Base-by-base conservation (phyloP, 495 filamentous ascomycete genomes). In the Daldinia loculata region DNA sequence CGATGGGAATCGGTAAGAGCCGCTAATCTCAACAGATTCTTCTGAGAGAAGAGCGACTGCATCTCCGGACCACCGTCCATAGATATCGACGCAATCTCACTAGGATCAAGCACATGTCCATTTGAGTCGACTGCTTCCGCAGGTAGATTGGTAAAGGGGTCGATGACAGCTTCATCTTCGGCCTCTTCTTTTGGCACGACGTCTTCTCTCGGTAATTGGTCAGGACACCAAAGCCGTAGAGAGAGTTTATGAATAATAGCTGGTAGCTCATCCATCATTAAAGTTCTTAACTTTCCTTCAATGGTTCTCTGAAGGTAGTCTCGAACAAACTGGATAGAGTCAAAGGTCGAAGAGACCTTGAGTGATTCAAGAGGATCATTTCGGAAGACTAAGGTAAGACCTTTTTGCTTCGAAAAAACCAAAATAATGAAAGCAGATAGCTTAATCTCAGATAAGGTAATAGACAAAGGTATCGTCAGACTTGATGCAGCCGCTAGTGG, bases 361-460 rank as follows among this genome's bases (percentile, higher is more conserved):
- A 99, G 89, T 14, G 94, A 97, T 74, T 99, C 95, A 59, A 99
- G 88, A 2, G 95, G 95, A 79, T 99, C 95, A 85, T 99, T 98
- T 70, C 95, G 91, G 73, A 99, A 99, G 5, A 99, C 95, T 38
- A 99, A 84, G 0, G 95, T 99, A 52, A 99, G 85, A 7, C 95
- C 95, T 77, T 99, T 99, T 78, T 97, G 94, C 74, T 91, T 93
- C 7, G 94, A 97, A 80, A 98, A 99, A 50, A 99, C 95, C 30
- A 99, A 79, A 62, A 99, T 97, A 67, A 98, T 95, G 77, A 99
- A 98, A 17, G 94, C 95, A 11, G 94, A 97, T n/a, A 99, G 83
- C 78, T 94, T 92, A 77, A 99, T 96, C 68, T 98, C 93, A 48
- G 95, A 98, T 51, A 99, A 80, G 1, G 95, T 99, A 70, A 99